These are phyloP conservation scores for Primulina eburnea DNA, from an alignment of 257 asterid genomes.

Conservation along the genomic window DNA sequence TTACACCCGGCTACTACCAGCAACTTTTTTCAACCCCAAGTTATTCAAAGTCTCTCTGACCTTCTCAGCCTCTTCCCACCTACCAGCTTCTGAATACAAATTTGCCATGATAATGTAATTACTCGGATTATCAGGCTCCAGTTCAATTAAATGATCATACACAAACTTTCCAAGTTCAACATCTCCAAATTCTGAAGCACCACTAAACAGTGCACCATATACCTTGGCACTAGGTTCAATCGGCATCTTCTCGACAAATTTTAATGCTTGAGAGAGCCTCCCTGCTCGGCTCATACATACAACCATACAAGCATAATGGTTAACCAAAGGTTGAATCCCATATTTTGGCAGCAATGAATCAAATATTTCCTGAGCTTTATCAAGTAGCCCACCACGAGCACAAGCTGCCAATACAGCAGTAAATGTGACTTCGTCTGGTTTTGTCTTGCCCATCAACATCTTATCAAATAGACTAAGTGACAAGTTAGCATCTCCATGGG, in stretches of 20 bases:
- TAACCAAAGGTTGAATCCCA: conserved; percentile 50
- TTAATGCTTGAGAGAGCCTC: conserved; percentile 61
- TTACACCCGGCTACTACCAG: background rate
- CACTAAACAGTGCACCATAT: conserved; percentile 84
- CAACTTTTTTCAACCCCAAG: background rate
- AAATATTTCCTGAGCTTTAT: conserved; percentile 57
- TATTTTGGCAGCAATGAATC: conserved; percentile 42
- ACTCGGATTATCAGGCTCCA: conserved; percentile 70
- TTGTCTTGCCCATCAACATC: conserved; percentile 34
- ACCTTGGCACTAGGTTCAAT: conserved; percentile 54
- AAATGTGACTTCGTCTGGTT: conserved; percentile 53
- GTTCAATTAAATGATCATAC: conserved; percentile 50
- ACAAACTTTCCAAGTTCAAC: conserved; percentile 60
- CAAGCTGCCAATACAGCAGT: conserved; percentile 80
- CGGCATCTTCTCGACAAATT: conserved; percentile 67
- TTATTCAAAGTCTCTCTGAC: conserved; percentile 48
- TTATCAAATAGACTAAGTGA: conserved; percentile 56
- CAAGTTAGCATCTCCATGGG: conserved; percentile 65
- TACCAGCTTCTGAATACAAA: conserved; percentile 68
- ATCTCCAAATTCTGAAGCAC: conserved; percentile 67
- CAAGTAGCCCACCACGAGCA: conserved; percentile 74
- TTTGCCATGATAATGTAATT: conserved; percentile 73
- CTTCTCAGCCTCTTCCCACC: conserved; percentile 76
- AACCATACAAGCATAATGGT: conserved; percentile 79
- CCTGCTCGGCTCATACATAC: conserved; percentile 71